A percentile compares a stretch with the other conserved stretches of the same genome.
Conservation (phyloP, 164 flowering plant species). For the Vitis rupestris region DNA sequence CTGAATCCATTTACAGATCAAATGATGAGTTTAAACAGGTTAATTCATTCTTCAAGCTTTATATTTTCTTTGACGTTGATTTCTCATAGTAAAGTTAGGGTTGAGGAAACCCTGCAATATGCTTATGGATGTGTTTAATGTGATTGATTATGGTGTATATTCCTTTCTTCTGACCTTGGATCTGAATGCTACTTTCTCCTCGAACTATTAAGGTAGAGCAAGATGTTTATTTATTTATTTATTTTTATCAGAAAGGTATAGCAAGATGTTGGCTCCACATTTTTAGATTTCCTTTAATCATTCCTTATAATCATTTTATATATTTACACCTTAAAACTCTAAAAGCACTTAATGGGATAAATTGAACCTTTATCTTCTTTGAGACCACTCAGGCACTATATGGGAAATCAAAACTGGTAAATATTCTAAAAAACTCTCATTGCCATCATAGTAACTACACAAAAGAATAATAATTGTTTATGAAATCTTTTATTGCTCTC, state of each 20-base stretch:
- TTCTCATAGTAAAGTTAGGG: background rate
- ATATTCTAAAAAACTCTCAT: too few relatives aligned
- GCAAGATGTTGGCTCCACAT: background rate
- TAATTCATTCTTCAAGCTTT: background rate
- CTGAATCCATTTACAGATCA: slow-evolving; percentile 74
- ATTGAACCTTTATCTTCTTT: too few relatives aligned
- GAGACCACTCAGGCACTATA: too few relatives aligned
- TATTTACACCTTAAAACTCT: background rate
- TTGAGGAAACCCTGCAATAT: background rate
- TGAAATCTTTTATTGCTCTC: too few relatives aligned
- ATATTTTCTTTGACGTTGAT: background rate
- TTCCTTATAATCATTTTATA: background rate
- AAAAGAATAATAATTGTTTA: too few relatives aligned
- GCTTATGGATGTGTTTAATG: background rate
- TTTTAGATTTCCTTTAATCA: background rate
- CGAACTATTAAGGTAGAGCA: background rate
- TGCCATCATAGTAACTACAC: too few relatives aligned
- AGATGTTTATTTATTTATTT: background rate
- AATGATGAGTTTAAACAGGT: slow-evolving; percentile 96
- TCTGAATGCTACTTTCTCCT: background rate
- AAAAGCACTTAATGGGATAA: too few relatives aligned
- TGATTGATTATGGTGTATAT: background rate
- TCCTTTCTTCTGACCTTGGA: background rate
- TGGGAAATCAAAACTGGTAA: too few relatives aligned
- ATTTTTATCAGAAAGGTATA: too few relatives aligned